Evolutionary conservation across 257 asterid genomes (phyloP), one percentile per base, ranked within the genome.

Genomic region (Salvia miltiorrhiza): DNA sequence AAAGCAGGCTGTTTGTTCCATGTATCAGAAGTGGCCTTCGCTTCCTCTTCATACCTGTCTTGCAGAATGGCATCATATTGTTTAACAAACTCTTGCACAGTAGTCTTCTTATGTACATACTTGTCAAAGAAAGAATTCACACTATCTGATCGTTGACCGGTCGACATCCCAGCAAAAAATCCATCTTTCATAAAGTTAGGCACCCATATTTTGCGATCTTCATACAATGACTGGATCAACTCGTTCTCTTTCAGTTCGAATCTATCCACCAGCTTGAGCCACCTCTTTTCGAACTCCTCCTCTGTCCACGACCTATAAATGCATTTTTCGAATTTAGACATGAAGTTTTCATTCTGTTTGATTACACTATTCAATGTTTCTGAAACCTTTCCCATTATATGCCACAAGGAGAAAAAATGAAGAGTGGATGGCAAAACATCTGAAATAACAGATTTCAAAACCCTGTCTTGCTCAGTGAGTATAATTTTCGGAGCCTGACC

Each of bases 11-110:
- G 97, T 63, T 85, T 90, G 76, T 86, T 89, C 93, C 87, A 93
- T 35, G 96, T 91, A 71, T 93, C 99, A 58, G 85, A 90, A 68
- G 86, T 81, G 65, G 94, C 92, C 81, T 88, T 93, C n/a, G 95
- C 94, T 79, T 89, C 99, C 75, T 93, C 99, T 80, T 93, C 97
- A 33, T 90, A 87, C 76, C 99, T 81, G 69, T 93, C 96, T 66
- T 83, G 93, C 76, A 90, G 63, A 69, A 93, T 84, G 23, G 87
- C 61, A 70, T 86, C 97, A 63, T 93, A 93, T 72, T 84, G 96
- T 71, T 85, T 90, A 40, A 88, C 71, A 72, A 93, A 87, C 82
- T 90, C 99, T 69, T 81, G 96, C 64, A 88, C 75, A 2, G 86
- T 80, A 52, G 97, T 93, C 85, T 90, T 90, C 89, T 87, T 87